phyloP scores from a whole-genome alignment of 495 filamentous ascomycete species.

The Hyaloscypha finlandica region DNA sequence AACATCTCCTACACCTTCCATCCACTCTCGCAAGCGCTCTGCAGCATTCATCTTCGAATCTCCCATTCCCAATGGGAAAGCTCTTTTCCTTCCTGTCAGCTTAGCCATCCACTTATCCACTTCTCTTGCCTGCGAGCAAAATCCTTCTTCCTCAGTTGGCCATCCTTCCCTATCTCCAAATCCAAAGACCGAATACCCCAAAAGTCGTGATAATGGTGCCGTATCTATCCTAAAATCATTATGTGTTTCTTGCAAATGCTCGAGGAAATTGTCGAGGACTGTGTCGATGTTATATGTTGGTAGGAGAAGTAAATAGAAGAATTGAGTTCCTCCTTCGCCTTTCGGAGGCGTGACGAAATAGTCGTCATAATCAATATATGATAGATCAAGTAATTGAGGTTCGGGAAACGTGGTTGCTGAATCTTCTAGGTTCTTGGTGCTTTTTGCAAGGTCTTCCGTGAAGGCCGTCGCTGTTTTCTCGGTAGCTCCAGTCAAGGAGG shows the following conservation, averaged over 20 bases:
- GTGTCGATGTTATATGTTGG: conserved; percentile 94
- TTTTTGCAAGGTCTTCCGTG: conserved; percentile 50
- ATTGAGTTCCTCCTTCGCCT: conserved; percentile 44
- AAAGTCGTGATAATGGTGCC: conserved; percentile 69
- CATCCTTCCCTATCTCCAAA: conserved; percentile 89
- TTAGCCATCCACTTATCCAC: conserved; percentile 96
- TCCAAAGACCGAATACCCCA: conserved; percentile 92
- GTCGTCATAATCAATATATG: conserved; percentile 87
- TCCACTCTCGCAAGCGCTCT: conserved; percentile 73
- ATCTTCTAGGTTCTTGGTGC: conserved; percentile 32
- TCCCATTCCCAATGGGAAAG: conserved; percentile 84
- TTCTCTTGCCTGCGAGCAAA: conserved; percentile 85
- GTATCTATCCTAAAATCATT: conserved; percentile 96
- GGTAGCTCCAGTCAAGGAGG: conserved; percentile 79
- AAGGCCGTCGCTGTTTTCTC: conserved; percentile 65
- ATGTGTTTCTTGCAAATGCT: conserved; percentile 86
- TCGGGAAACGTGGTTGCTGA: conserved; percentile 46
- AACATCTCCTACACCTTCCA: conserved; percentile 68
- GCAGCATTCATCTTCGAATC: conserved; percentile 76
- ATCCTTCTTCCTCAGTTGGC: conserved; percentile 87
- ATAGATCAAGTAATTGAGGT: conserved; percentile 73
- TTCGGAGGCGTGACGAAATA: conserved; percentile 73
- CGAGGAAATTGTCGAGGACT: conserved; percentile 76
- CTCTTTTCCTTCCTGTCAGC: conserved; percentile 73
- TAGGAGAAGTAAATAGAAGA: conserved; percentile 80